Conservation (phyloP, 495 filamentous ascomycete genomes). For the Aspergillus mulundensis region DNA sequence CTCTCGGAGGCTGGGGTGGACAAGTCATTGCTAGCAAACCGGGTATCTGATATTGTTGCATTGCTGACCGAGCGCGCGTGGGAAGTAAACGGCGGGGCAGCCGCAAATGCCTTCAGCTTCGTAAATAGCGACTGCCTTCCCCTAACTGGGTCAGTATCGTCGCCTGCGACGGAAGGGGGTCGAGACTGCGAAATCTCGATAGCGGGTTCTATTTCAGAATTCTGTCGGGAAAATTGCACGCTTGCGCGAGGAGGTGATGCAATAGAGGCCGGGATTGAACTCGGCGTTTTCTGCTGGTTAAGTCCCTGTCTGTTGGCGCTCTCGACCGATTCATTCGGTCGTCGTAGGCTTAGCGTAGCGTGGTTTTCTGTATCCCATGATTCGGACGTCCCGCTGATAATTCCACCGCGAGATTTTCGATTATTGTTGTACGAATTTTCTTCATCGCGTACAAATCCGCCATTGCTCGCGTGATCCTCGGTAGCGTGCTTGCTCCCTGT, state of each 20-base stretch:
- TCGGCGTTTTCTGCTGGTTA: conserved; percentile 25
- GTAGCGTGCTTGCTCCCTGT: conserved; percentile 25
- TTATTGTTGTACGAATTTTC: conserved; percentile 14
- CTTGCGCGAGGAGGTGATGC: conserved; percentile 51
- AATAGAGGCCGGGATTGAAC: conserved; percentile 31
- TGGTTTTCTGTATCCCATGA: conserved; percentile 22
- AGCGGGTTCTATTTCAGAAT: conserved; percentile 38
- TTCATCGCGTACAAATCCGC: conserved; percentile 1
- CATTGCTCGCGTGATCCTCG: conserved; percentile 15
- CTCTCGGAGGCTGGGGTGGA: conserved; percentile 43
- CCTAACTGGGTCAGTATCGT: conserved; percentile 49
- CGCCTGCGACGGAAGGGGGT: conserved; percentile 53
- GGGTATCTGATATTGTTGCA: conserved; percentile 32
- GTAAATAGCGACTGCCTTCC: conserved; percentile 63
- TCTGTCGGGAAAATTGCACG: conserved; percentile 61
- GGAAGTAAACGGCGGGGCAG: conserved; percentile 33
- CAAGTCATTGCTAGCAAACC: conserved; percentile 24
- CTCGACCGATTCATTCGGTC: conserved; percentile 27
- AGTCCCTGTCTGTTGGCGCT: conserved; percentile 17
- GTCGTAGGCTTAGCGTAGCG: conserved; percentile 24
- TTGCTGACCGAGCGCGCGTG: conserved; percentile 44
- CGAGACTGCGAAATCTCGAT: conserved; percentile 44
- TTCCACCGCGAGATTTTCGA: conserved; percentile 18
- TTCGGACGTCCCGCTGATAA: conserved; percentile 13
- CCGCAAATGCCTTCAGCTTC: conserved; percentile 59